A percentile compares a stretch with the other conserved stretches of the same genome.
phyloP scores from a whole-genome alignment of 169 alveolate genomes.

The Cryptosporidium andersoni region DNA sequence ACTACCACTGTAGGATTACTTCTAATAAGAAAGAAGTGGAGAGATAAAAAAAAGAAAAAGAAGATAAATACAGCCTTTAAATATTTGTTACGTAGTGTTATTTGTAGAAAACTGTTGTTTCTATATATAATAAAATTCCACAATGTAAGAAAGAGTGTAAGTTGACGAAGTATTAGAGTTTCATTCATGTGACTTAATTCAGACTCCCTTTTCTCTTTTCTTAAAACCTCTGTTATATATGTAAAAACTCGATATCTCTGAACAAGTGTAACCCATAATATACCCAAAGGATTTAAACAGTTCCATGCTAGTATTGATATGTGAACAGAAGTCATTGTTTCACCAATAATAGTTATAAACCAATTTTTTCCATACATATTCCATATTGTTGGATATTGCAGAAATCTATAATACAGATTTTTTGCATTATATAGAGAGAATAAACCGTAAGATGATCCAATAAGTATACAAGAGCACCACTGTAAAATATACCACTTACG shows the following conservation, averaged over 20 bases:
- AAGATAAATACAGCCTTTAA: constrained; percentile 29
- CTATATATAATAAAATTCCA: constrained; percentile 49
- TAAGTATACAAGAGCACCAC: constrained; percentile 37
- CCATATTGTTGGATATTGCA: constrained; percentile 57
- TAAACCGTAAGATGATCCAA: constrained; percentile 1
- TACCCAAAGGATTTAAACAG: constrained; percentile 46
- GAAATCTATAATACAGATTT: constrained; percentile 37
- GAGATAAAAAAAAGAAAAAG: constrained; percentile 15
- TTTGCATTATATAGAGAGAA: constrained; percentile 16
- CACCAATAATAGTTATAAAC: constrained; percentile 9
- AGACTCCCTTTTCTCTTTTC: constrained; percentile 17
- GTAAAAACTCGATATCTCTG: constrained; percentile 32
- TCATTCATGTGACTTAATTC: constrained; percentile 32
- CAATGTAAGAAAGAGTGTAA: constrained; percentile 47
- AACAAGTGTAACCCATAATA: constrained; percentile 43
- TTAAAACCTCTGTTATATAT: constrained; percentile 18
- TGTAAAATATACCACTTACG: constrained; percentile 50
- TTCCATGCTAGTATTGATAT: constrained; percentile 37
- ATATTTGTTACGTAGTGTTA: constrained; percentile 50
- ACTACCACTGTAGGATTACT: constrained; percentile 1
- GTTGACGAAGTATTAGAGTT: constrained; percentile 37
- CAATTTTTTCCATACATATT: constrained; percentile 14
- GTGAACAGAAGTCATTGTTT: constrained; percentile 1
- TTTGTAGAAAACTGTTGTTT: constrained; percentile 60
- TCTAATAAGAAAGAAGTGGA: constrained; percentile 27